phyloP scores from a whole-genome alignment of 179 eudicot genomes.

The Spergularia azorica region DNA sequence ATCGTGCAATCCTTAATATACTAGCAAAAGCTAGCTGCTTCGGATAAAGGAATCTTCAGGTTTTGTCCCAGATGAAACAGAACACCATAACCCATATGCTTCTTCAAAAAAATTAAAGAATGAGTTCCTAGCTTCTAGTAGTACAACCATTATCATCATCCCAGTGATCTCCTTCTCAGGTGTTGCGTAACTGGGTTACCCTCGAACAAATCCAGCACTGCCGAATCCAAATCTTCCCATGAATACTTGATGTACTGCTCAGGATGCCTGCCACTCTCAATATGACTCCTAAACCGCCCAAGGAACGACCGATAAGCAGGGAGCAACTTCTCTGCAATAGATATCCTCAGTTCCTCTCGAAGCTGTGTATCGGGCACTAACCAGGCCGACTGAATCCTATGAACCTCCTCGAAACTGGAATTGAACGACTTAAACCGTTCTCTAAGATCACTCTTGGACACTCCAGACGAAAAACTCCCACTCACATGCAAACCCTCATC shows the following conservation, averaged over 20 bases:
- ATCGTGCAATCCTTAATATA: constrained; percentile 7
- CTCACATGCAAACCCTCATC: constrained; percentile 67
- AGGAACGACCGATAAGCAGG: constrained; percentile 78
- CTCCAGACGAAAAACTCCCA: constrained; percentile 69
- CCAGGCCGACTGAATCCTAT: constrained; percentile 68
- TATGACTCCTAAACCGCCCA: constrained; percentile 68
- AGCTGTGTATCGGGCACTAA: constrained; percentile 68
- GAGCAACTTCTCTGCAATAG: constrained; percentile 60
- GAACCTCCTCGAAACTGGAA: constrained; percentile 70
- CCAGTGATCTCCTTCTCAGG: constrained; percentile 56
- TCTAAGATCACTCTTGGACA: constrained; percentile 64
- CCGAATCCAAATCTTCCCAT: constrained; percentile 69
- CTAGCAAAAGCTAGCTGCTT: neutral
- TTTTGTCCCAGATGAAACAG: constrained; percentile 17
- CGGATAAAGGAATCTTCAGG: neutral
- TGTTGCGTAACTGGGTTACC: constrained; percentile 61
- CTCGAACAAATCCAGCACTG: constrained; percentile 75
- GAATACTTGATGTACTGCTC: constrained; percentile 73
- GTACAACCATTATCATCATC: constrained; percentile 25
- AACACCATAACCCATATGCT: constrained; percentile 31
- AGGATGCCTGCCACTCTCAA: constrained; percentile 70
- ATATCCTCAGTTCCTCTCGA: constrained; percentile 67
- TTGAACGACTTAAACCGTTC: constrained; percentile 78
- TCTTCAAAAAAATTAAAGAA: constrained; percentile 51
- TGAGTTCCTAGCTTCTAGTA: constrained; percentile 48